A percentile compares a stretch with the other conserved stretches of the same genome.
Evolutionary conservation across 2,329 filamentous ascomycete species (phyloP).

Genomic region (Aspergillus costaricaensis): DNA sequence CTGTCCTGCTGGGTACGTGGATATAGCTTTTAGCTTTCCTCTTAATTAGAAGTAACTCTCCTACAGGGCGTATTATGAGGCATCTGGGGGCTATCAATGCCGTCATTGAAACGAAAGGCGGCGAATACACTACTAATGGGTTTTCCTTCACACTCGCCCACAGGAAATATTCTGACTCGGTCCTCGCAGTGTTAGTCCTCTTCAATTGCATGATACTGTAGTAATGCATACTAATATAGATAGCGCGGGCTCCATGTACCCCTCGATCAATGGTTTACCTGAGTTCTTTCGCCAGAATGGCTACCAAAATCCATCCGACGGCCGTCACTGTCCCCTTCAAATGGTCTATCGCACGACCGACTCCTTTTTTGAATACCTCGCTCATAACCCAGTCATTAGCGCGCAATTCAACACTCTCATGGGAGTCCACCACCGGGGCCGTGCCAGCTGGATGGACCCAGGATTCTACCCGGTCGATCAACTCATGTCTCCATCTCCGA

Average conservation of each 20-base stretch:
- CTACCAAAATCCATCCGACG: conserved; percentile 26
- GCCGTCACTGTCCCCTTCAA: conserved; percentile 27
- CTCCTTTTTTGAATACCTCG: conserved; percentile 28
- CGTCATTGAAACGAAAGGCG: conserved; percentile 32
- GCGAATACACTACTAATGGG: conserved; percentile 37
- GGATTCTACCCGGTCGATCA: conserved; percentile 31
- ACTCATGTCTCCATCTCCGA: conserved; percentile 1
- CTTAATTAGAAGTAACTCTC: neutral
- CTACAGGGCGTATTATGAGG: conserved; percentile 33
- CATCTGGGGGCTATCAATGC: conserved; percentile 39
- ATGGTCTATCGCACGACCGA: conserved; percentile 25
- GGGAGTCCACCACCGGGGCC: conserved; percentile 22
- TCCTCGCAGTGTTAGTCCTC: conserved; percentile 19
- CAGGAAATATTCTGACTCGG: conserved; percentile 27
- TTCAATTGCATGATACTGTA: too few relatives aligned
- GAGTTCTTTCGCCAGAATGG: conserved; percentile 25
- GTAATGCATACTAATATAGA: too few relatives aligned
- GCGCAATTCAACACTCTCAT: conserved; percentile 27
- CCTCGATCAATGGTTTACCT: conserved; percentile 22
- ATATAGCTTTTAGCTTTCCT: neutral
- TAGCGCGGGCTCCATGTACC: conserved; percentile 16
- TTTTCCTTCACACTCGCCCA: conserved; percentile 32
- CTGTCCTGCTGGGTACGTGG: conserved; percentile 9
- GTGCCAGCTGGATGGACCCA: conserved; percentile 27
- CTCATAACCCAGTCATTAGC: conserved; percentile 19